Conservation (phyloP, 2,329 filamentous ascomycete species). For the Cladorrhinum sp. region DNA sequence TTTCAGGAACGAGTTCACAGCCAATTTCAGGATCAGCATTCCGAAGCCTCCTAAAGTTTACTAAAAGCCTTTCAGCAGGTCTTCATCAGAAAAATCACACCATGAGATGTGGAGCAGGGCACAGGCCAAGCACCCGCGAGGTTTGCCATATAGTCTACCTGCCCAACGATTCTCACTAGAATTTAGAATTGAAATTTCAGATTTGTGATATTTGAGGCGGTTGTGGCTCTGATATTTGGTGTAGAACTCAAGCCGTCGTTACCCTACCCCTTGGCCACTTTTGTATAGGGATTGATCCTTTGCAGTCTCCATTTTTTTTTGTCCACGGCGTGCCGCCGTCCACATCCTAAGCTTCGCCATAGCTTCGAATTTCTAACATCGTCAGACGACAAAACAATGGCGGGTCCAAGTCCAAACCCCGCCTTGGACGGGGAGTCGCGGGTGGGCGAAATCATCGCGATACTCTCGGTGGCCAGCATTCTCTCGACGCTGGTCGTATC, state of each 20-base stretch:
- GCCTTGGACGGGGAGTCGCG: slow-evolving; percentile 19
- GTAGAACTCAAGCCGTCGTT: too few relatives aligned
- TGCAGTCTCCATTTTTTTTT: too few relatives aligned
- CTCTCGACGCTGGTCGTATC: slow-evolving; percentile 18
- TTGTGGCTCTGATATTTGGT: not conserved
- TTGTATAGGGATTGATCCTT: too few relatives aligned
- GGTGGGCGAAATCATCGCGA: slow-evolving; percentile 16
- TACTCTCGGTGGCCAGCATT: slow-evolving; percentile 15
- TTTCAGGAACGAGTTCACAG: too few relatives aligned
- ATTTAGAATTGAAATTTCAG: not conserved
- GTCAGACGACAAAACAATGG: slow-evolving; percentile 12
- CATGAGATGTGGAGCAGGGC: not conserved
- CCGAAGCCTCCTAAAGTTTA: too few relatives aligned
- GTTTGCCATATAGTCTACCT: not conserved
- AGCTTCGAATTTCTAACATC: not conserved
- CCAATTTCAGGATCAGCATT: too few relatives aligned
- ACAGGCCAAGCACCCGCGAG: not conserved
- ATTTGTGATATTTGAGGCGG: not conserved
- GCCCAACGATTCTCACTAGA: not conserved
- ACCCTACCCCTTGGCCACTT: too few relatives aligned
- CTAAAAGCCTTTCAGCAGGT: too few relatives aligned
- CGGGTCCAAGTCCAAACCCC: slow-evolving; percentile 14
- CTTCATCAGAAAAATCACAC: too few relatives aligned
- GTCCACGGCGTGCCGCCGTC: too few relatives aligned
- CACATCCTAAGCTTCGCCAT: too few relatives aligned